phyloP scores from a whole-genome alignment of 2,329 filamentous ascomycete species.

The Tolypocladium guangdongense region DNA sequence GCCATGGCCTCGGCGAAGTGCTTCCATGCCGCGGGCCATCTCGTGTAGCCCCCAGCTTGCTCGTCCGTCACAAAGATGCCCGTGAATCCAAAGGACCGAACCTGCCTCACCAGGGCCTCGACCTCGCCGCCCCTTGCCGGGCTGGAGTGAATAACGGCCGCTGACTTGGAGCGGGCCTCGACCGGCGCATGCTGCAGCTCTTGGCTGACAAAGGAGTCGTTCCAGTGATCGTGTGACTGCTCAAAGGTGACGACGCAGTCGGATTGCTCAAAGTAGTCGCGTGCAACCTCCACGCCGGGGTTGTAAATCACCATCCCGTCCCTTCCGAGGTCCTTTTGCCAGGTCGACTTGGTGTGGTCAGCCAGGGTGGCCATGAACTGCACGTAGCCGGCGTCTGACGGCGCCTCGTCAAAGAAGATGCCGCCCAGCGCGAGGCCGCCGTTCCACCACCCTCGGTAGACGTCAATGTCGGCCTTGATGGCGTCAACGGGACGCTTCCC shows the following conservation, averaged over 20 bases:
- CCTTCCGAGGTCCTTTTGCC: constrained; percentile 2
- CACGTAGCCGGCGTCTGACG: constrained; percentile 12
- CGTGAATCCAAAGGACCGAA: constrained; percentile 3
- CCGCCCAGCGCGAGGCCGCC: constrained; percentile 28
- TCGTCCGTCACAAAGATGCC: constrained; percentile 10
- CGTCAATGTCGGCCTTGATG: constrained; percentile 26
- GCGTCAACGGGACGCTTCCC: constrained; percentile 10
- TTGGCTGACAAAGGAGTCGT: background rate
- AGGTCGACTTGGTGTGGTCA: constrained; percentile 11
- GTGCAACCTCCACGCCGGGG: constrained; percentile 30
- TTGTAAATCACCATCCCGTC: constrained; percentile 26
- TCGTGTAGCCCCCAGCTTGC: constrained; percentile 9
- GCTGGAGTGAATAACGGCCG: constrained; percentile 8
- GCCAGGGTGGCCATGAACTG: constrained; percentile 13
- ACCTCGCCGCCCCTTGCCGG: background rate
- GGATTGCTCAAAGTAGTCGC: constrained; percentile 25
- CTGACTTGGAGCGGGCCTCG: constrained; percentile 3
- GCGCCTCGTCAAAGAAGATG: constrained; percentile 39
- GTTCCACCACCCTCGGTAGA: constrained; percentile 36
- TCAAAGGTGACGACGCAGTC: constrained; percentile 36
- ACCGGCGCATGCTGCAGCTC: background rate
- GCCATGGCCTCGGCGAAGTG: constrained; percentile 4
- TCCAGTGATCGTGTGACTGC: constrained; percentile 10
- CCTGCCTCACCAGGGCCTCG: background rate
- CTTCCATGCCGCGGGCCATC: constrained; percentile 9